Evolutionary conservation across 768 basidiomycete species (phyloP).

Genomic region (Russula foetens): DNA sequence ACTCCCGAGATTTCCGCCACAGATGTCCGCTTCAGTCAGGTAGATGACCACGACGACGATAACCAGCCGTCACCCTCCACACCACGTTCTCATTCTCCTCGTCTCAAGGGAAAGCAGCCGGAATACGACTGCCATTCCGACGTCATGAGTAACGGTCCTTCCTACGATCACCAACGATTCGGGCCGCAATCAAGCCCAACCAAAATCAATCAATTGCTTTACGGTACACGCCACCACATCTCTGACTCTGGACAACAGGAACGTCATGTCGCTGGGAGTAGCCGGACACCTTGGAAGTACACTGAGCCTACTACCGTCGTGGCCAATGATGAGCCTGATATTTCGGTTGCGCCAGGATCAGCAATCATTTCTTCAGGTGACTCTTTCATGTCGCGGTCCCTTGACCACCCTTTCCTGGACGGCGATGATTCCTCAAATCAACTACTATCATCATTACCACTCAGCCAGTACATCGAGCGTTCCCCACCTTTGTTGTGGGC

Average conservation of each 20-base stretch:
- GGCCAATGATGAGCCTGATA: background rate
- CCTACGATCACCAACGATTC: background rate
- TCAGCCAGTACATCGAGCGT: background rate
- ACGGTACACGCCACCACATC: background rate
- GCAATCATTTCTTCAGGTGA: background rate
- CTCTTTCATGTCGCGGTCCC: background rate
- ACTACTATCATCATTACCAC: background rate
- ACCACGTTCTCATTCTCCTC: background rate
- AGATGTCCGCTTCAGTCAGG: background rate
- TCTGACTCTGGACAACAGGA: background rate
- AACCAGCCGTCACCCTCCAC: background rate
- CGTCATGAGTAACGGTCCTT: too few species aligned
- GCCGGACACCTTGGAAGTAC: background rate
- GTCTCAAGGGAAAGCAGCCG: slow-evolving; percentile 1
- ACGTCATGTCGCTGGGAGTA: background rate
- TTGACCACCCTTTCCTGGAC: background rate
- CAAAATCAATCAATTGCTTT: background rate
- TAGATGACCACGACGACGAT: background rate
- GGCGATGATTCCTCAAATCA: background rate
- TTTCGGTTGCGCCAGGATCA: background rate
- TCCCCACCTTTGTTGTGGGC: background rate
- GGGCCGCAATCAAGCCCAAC: background rate
- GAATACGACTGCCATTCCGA: background rate
- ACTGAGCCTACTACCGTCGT: background rate
- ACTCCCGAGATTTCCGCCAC: background rate